A percentile compares a stretch with the other conserved stretches of the same genome.
These are phyloP conservation scores for Pyrrhoderma noxium DNA, from an alignment of 1,284 basidiomycete species.

Conservation along the genomic window DNA sequence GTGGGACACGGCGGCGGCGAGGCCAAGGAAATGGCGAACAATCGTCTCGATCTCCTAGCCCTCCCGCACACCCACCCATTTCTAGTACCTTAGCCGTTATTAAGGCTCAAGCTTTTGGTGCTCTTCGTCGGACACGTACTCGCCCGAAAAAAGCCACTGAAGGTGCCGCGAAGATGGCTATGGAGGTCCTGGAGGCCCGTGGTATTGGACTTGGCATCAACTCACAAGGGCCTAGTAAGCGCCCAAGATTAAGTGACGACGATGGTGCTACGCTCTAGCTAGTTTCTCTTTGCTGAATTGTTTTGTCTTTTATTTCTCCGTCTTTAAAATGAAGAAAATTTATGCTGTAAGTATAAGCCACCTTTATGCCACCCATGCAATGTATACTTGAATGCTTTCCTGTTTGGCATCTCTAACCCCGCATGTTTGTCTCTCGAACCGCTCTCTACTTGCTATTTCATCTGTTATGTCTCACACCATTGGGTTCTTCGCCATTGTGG, in stretches of 20 bases:
- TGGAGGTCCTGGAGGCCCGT: constrained; percentile 68
- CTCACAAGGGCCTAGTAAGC: constrained; percentile 40
- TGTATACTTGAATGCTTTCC: constrained; percentile 14
- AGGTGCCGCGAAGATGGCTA: constrained; percentile 64
- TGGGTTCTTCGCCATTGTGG: background rate
- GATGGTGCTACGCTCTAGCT: constrained; percentile 25
- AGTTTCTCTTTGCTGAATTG: background rate
- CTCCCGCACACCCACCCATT: constrained; percentile 46
- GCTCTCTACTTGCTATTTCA: no score
- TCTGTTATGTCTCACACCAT: no score
- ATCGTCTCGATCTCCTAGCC: constrained; percentile 66
- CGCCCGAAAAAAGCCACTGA: constrained; percentile 65
- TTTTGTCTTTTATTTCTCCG: constrained; percentile 19
- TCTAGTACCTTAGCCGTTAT: constrained; percentile 79
- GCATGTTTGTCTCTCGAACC: constrained; percentile 17
- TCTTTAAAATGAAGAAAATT: constrained; percentile 28
- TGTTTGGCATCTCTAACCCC: constrained; percentile 1
- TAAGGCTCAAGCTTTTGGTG: constrained; percentile 81
- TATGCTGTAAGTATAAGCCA: constrained; percentile 19
- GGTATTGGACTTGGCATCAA: constrained; percentile 50
- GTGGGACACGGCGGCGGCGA: constrained; percentile 23
- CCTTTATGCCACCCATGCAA: constrained; percentile 2
- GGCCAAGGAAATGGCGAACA: constrained; percentile 29
- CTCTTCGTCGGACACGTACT: constrained; percentile 66
- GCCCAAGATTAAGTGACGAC: constrained; percentile 48